Evolutionary conservation across 371 early-diverging fungal species (phyloP).

Genomic region (Mortierella sp.): DNA sequence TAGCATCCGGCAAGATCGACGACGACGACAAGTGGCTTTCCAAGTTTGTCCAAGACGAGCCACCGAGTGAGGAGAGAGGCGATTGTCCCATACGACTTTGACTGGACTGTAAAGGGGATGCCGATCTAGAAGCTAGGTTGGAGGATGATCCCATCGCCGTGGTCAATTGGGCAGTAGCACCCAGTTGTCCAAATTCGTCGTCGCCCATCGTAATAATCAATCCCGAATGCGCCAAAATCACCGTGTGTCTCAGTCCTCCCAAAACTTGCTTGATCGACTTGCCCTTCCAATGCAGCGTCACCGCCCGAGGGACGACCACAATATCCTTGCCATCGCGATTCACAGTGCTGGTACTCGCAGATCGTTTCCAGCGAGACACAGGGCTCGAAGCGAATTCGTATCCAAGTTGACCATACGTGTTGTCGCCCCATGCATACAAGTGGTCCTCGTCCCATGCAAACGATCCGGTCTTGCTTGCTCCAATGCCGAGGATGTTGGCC

Average conservation of each 20-base stretch:
- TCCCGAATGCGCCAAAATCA: slow-evolving; percentile 28
- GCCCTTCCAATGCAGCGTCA: slow-evolving; percentile 40
- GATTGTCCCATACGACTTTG: background rate
- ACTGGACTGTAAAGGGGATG: background rate
- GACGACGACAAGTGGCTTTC: background rate
- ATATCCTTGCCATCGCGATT: background rate
- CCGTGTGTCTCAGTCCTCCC: slow-evolving; percentile 39
- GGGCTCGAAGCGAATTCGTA: background rate
- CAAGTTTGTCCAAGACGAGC: background rate
- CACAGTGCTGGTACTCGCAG: background rate
- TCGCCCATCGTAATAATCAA: slow-evolving; percentile 41
- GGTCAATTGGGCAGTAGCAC: background rate
- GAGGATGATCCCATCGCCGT: background rate
- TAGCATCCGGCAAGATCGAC: background rate
- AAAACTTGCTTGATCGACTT: slow-evolving; percentile 34
- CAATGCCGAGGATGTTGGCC: slow-evolving; percentile 32
- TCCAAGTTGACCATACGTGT: slow-evolving; percentile 39
- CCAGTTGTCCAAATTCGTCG: slow-evolving; percentile 41
- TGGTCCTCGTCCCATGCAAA: slow-evolving; percentile 44
- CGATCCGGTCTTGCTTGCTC: slow-evolving; percentile 31
- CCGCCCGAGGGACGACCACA: slow-evolving; percentile 14
- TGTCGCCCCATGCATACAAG: slow-evolving; percentile 52
- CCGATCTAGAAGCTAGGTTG: background rate
- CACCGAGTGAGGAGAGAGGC: background rate
- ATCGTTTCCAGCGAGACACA: background rate